Percentiles rank a stretch among this genome's conserved stretches.
These are phyloP conservation scores for Mentha longifolia DNA, from an alignment of 257 asterid species.

Conservation along the genomic window DNA sequence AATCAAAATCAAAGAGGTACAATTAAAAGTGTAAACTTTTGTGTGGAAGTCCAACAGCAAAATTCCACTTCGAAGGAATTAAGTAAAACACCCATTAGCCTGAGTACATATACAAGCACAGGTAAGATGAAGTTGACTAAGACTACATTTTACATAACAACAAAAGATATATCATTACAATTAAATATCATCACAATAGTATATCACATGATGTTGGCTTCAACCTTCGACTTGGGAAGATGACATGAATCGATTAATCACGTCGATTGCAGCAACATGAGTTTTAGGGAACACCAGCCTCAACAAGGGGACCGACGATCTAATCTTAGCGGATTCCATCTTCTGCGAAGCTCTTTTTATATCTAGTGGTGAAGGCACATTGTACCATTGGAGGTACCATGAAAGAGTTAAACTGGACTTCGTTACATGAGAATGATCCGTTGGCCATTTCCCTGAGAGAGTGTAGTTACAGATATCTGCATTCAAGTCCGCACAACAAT, in stretches of 20 bases:
- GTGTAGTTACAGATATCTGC: conserved; percentile 47
- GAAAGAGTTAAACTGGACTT: conserved; percentile 58
- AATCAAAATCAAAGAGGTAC: too few species aligned
- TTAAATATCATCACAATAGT: too few species aligned
- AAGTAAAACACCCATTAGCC: too few species aligned
- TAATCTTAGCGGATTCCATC: conserved; percentile 39
- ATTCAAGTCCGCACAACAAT: conserved; percentile 36
- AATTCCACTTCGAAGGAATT: too few species aligned
- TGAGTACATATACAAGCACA: too few species aligned
- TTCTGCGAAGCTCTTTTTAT: conserved; percentile 56
- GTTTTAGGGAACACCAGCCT: conserved; percentile 77
- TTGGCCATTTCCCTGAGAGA: conserved; percentile 69
- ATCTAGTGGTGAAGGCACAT: conserved; percentile 60
- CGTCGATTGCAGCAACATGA: conserved; percentile 59
- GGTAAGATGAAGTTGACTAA: too few species aligned
- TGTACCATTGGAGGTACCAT: conserved; percentile 87
- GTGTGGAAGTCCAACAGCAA: too few species aligned
- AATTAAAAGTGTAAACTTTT: too few species aligned
- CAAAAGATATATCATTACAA: too few species aligned
- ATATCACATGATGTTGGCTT: neutral
- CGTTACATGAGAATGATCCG: conserved; percentile 34
- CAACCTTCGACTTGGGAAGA: neutral
- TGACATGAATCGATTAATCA: conserved; percentile 44
- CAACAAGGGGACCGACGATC: conserved; percentile 65
- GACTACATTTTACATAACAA: too few species aligned